Evolutionary conservation across 768 basidiomycete species (phyloP), one percentile per base, ranked within the genome.

Genomic region (Phylloporus sp.): DNA sequence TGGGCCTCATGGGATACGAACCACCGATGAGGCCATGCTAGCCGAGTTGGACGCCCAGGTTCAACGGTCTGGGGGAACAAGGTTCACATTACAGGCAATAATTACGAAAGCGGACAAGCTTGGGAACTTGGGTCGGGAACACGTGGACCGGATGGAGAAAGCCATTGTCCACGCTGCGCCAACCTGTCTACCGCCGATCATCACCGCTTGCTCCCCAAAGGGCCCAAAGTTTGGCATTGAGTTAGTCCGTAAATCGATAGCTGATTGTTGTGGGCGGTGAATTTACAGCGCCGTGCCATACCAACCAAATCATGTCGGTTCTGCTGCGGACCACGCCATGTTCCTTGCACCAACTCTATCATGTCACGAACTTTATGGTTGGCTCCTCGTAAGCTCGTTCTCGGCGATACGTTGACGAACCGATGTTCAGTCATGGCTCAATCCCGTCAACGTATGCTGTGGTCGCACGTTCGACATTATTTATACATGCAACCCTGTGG

Each of bases 31-130:
- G 9, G 70, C 72, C 45, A 89, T 91, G 87, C 77, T 91, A 3
- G 57, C 66, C 12, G 72, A 79, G 36, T 73, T 90, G 31, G 62
- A 65, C 27, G 16, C 50, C 23, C 59, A 47, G 22, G 54, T 59
- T 65, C 63, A 61, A 57, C 74, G 53, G 59, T 69, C 52, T 46
- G 54, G 66, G 53, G 57, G 59, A 65, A 41, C 70, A 70, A 36
- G 74, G 72, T 82, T 82, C 64, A 85, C 85, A 0, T 50, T 90
- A 2, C 88, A 91, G 59, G 75, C 86, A 2, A 71, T 91, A 52
- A 78, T 90, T 57, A 89, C 88, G 38, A 89, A 88, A 67, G 76
- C 75, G 2, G 88, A 91, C 64, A 68, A 68, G 5, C 71, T 86
- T 5, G 15, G 56, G 12, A 59, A 66, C 8, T 59, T 72, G 23